These are phyloP conservation scores for Grosmannia penicillata DNA, from an alignment of 2,329 filamentous ascomycete species.

Conservation along the genomic window DNA sequence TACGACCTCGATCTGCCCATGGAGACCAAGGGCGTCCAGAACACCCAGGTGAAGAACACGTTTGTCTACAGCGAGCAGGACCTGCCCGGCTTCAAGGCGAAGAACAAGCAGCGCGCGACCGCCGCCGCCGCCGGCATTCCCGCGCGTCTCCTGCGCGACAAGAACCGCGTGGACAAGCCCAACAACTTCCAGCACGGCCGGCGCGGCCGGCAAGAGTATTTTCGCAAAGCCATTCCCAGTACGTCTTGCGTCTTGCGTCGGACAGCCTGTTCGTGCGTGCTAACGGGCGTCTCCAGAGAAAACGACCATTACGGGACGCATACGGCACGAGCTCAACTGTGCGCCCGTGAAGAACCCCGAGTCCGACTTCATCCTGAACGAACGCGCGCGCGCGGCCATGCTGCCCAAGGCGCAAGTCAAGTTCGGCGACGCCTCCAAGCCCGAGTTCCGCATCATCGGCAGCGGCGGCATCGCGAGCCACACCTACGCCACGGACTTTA, in stretches of 20 bases:
- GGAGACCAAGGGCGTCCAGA: conserved; percentile 17
- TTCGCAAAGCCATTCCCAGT: conserved; percentile 63
- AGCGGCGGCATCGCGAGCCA: conserved; percentile 36
- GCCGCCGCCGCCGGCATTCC: conserved; percentile 45
- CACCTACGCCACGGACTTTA: conserved; percentile 32
- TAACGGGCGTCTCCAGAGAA: conserved; percentile 41
- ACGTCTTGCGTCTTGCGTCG: background rate
- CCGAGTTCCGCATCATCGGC: conserved; percentile 36
- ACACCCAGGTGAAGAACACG: conserved; percentile 59
- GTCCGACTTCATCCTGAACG: conserved; percentile 45
- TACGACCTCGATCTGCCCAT: conserved; percentile 66
- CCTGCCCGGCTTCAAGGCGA: conserved; percentile 57
- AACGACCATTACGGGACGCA: conserved; percentile 57
- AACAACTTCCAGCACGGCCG: conserved; percentile 10
- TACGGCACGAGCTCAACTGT: conserved; percentile 64
- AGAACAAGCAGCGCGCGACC: conserved; percentile 40
- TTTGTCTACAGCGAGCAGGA: conserved; percentile 92
- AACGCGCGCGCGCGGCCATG: conserved; percentile 43
- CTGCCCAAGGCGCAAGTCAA: conserved; percentile 42
- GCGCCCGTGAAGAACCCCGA: conserved; percentile 59
- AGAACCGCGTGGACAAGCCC: conserved; percentile 28
- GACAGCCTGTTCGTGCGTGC: background rate
- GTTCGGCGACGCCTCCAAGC: conserved; percentile 35
- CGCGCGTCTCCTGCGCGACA: conserved; percentile 31
- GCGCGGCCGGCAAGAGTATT: conserved; percentile 34